Base-by-base conservation (phyloP, 352 stramenopile genomes). In the Globisporangium yorkense region DNA sequence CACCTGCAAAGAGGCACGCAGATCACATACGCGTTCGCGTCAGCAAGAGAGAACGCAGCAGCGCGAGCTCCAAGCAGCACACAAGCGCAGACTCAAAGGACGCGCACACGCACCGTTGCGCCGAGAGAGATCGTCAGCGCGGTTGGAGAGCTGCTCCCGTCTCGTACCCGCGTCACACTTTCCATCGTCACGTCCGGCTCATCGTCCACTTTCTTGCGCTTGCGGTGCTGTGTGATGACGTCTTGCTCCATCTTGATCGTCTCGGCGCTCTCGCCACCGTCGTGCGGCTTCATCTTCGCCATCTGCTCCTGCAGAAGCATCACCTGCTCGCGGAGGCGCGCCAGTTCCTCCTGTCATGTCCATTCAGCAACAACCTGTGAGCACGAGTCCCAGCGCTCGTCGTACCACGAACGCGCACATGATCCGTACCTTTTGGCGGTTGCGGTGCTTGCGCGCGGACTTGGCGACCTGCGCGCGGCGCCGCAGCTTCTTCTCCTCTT, bases 401-500 rank as follows among this genome's bases (percentile, higher is more conserved):
- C 33, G 33, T n/a, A 13, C 41, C 41, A 47, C 18, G 41, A 3
- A 13, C 18, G 4, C 40, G 8, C 13, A n/a, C 27, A 37, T 9
- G 12, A 33, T 9, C 15, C 62, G 33, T 48, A 72, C 66, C 67
- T 90, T 88, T 64, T 90, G 80, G 2, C 80, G 73, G 58, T 90
- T 92, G 59, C 83, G 80, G 59, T 92, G 83, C 65, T 92, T 92
- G 48, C 83, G 74, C 21, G 83, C 83, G 1, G 78, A 90, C 60
- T 92, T 92, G 54, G 83, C 83, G 57, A 92, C 83, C 67, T 92
- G 83, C 1, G 83, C 83, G 51, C 83, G 79, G 20, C 83, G 67
- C 37, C 83, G 78, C 35, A 90, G 69, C 66, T 92, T 92, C 58
- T 92, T 92, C 57, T 92, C 83, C 46, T 92, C 78, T 59, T 92